These are phyloP conservation scores for Russula compacta DNA, from an alignment of 768 basidiomycete species.

Conservation along the genomic window DNA sequence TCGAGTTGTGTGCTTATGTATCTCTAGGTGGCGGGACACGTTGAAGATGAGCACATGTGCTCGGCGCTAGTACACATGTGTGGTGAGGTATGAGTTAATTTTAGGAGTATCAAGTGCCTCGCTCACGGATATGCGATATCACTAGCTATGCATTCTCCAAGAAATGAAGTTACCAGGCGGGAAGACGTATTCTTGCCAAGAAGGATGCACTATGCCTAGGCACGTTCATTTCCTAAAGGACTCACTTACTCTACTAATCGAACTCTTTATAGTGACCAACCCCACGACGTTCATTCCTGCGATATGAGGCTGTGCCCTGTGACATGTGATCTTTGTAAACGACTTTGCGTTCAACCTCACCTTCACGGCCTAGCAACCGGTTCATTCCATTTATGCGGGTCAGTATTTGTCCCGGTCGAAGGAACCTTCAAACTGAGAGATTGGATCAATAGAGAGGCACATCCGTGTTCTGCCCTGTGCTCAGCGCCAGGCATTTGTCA, in stretches of 20 bases:
- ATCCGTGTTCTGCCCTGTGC: conserved; percentile 39
- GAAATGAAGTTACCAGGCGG: conserved; percentile 3
- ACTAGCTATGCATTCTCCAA: conserved; percentile 14
- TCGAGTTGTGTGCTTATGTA: neutral
- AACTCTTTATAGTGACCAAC: conserved; percentile 30
- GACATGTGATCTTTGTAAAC: conserved; percentile 44
- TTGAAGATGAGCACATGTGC: conserved; percentile 43
- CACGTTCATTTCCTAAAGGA: neutral
- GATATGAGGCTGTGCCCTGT: conserved; percentile 45
- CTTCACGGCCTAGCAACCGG: conserved; percentile 38
- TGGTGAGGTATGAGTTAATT: conserved; percentile 34
- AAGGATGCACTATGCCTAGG: conserved; percentile 13
- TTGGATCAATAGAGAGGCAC: conserved; percentile 35
- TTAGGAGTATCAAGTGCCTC: neutral
- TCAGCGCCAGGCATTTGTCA: conserved; percentile 44
- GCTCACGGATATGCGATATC: neutral
- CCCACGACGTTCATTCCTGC: conserved; percentile 42
- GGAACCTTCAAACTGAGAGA: neutral
- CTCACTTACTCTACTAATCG: neutral
- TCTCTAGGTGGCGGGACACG: conserved; percentile 39
- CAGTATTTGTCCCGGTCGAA: conserved; percentile 7
- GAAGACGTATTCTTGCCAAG: conserved; percentile 9
- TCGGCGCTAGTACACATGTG: conserved; percentile 46
- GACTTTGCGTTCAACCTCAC: conserved; percentile 44
- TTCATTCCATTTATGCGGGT: conserved; percentile 52